Evolutionary conservation across 176 grass and related monocot genomes (phyloP).

Genomic region (Puccinellia tenuiflora): DNA sequence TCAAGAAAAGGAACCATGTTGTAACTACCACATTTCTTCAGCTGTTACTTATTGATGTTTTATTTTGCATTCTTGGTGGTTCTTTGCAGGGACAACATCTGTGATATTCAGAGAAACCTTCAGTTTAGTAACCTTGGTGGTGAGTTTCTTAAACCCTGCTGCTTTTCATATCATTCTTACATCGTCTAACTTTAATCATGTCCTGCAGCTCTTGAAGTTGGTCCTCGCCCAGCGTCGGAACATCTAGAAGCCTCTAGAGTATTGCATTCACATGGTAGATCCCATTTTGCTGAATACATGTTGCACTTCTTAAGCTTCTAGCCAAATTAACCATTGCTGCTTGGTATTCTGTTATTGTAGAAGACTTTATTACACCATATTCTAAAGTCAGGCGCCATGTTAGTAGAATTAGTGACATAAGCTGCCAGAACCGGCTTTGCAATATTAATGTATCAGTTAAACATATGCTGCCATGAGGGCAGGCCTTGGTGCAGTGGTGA

Average conservation of each 20-base stretch:
- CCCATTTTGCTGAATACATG: slow-evolving; percentile 1
- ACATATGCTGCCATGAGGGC: neutral
- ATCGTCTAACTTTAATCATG: slow-evolving; percentile 25
- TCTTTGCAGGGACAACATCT: slow-evolving; percentile 73
- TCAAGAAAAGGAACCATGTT: neutral
- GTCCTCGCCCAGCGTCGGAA: slow-evolving; percentile 55
- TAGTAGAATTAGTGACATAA: neutral
- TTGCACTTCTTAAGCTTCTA: neutral
- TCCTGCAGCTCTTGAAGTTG: slow-evolving; percentile 70
- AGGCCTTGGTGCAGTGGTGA: no score
- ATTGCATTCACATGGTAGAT: slow-evolving; percentile 75
- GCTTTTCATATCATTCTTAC: neutral
- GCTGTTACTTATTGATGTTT: neutral
- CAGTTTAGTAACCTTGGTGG: slow-evolving; percentile 88
- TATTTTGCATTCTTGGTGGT: slow-evolving; percentile 28
- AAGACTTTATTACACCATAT: neutral
- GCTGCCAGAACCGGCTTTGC: neutral
- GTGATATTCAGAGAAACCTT: slow-evolving; percentile 82
- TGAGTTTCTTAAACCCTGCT: slow-evolving; percentile 38
- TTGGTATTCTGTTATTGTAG: slow-evolving; percentile 13
- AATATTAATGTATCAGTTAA: slow-evolving; percentile 7
- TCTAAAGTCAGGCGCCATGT: neutral
- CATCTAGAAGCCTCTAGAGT: slow-evolving; percentile 65
- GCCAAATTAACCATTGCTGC: slow-evolving; percentile 11
- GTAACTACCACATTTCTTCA: slow-evolving; percentile 24